Conservation (phyloP, 192 early-diverging fungal genomes). For the Backusella macrospora region DNA sequence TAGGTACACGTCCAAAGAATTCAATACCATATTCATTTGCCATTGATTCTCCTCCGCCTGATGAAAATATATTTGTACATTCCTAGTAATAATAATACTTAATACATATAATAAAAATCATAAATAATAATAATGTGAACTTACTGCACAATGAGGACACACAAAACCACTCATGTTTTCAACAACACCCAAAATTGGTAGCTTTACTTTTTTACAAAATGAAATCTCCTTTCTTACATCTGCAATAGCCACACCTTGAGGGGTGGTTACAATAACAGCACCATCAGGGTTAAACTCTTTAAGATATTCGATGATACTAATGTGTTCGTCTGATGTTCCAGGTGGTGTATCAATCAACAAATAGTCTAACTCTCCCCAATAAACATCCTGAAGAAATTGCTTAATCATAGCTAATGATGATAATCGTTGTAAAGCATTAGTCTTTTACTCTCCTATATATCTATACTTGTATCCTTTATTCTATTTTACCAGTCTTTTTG, state of each 20-base stretch:
- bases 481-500: slow-evolving; percentile 86
- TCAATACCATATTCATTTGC: slow-evolving; percentile 81
- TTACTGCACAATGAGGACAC: slow-evolving; percentile 79
- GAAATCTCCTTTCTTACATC: slow-evolving; percentile 96
- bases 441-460: not conserved
- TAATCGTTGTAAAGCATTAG: not conserved
- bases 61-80: slow-evolving; percentile 90
- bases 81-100: slow-evolving; percentile 58
- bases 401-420: slow-evolving; percentile 85
- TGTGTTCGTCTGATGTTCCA: slow-evolving; percentile 96
- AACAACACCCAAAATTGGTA: slow-evolving; percentile 87
- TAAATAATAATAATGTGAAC: slow-evolving; percentile 37
- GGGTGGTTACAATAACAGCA: slow-evolving; percentile 96
- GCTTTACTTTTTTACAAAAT: slow-evolving; percentile 86
- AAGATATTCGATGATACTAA: slow-evolving; percentile 89
- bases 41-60: slow-evolving; percentile 91
- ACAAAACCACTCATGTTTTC: slow-evolving; percentile 99
- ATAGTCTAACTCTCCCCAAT: slow-evolving; percentile 96
- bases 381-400: slow-evolving; percentile 94
- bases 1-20: slow-evolving; percentile 90
- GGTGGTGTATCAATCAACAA: slow-evolving; percentile 97
- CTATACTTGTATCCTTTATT: not conserved
- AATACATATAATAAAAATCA: slow-evolving; percentile 57
- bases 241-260: slow-evolving; percentile 76
- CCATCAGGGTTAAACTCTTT: slow-evolving; percentile 81